These are phyloP conservation scores for Coelastrella sp. DNA, from an alignment of 139 green algal genomes.

Conservation along the genomic window DNA sequence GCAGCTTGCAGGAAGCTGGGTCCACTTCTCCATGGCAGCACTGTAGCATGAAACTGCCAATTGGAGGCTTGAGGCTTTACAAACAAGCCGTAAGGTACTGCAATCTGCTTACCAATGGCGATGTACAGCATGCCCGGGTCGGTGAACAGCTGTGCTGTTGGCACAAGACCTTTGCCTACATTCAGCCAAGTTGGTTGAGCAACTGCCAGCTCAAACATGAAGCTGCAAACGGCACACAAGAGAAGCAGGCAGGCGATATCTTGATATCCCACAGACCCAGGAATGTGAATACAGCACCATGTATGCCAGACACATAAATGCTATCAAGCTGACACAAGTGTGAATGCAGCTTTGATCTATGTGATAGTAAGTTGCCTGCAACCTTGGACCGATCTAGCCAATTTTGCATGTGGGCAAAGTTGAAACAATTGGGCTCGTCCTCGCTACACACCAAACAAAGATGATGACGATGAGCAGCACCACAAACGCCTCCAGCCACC, in stretches of 20 bases:
- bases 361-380: too few species aligned
- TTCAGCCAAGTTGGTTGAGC: constrained; percentile 61
- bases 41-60: too few species aligned
- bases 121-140: constrained; percentile 60
- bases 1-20: background rate
- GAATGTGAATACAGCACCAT: too few species aligned
- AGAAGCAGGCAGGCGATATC: too few species aligned
- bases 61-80: too few species aligned
- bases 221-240: constrained; percentile 36
- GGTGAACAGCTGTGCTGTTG: constrained; percentile 48
- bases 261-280: too few species aligned
- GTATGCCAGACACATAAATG: too few species aligned
- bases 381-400: too few species aligned
- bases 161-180: constrained; percentile 64
- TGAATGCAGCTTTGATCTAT: background rate
- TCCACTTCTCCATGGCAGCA: too few species aligned
- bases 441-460: constrained; percentile 35
- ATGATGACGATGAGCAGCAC: constrained; percentile 36
- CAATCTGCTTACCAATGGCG: constrained; percentile 56
- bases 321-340: background rate
- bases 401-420: too few species aligned
- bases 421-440: too few species aligned
- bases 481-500: constrained; percentile 57
- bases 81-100: too few species aligned
- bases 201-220: constrained; percentile 65